Evolutionary conservation across 306 rosid genomes (phyloP).

Genomic region (Fragaria iinumae): DNA sequence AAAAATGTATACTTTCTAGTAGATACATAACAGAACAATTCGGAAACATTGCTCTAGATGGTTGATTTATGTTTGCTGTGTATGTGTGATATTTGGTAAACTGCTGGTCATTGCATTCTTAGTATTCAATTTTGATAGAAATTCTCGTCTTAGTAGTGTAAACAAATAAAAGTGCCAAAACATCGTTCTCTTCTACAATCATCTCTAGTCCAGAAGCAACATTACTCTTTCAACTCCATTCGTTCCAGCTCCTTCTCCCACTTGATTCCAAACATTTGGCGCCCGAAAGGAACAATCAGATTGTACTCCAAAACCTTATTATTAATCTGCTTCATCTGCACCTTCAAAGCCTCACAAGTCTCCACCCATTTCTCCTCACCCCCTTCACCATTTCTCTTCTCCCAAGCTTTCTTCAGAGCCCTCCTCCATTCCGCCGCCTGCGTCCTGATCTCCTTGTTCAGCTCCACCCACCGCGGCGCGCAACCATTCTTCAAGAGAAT

Average conservation of each 20-base stretch:
- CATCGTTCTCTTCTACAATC: neutral
- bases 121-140: constrained; percentile 4
- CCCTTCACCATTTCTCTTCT: constrained; percentile 41
- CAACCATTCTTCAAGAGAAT: constrained; percentile 76
- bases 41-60: neutral
- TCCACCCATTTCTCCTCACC: constrained; percentile 54
- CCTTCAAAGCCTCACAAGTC: constrained; percentile 49
- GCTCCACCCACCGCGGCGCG: constrained; percentile 89
- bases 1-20: neutral
- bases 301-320: constrained; percentile 80
- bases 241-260: constrained; percentile 88
- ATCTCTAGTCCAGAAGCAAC: neutral
- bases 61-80: neutral
- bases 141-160: neutral
- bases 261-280: constrained; percentile 78
- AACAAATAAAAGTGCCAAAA: neutral
- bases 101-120: neutral
- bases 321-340: constrained; percentile 58
- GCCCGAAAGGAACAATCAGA: constrained; percentile 81
- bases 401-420: constrained; percentile 60
- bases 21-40: neutral
- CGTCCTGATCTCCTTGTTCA: constrained; percentile 83
- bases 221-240: constrained; percentile 23
- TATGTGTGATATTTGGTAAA: neutral
- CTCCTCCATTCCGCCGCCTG: constrained; percentile 54